A percentile compares a stretch with the other conserved stretches of the same genome.
Conservation (phyloP, 441 rosid species). For the Euphorbia schlechtendalii region DNA sequence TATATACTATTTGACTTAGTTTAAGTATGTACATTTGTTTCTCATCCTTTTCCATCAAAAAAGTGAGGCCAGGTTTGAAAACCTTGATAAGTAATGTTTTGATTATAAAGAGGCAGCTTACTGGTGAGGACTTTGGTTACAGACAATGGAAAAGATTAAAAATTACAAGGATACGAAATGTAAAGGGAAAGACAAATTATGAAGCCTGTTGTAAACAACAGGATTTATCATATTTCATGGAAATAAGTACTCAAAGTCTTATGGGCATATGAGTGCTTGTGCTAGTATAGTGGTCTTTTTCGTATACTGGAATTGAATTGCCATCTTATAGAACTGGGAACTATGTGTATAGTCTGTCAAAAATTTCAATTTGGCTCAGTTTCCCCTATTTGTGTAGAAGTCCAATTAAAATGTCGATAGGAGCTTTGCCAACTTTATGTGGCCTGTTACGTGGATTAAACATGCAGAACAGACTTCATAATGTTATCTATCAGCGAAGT, state of each 20-base stretch:
- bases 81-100: neutral
- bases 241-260: too few species aligned
- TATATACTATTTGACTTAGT: neutral
- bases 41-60: neutral
- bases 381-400: neutral
- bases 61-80: neutral
- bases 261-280: neutral
- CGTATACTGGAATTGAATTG: neutral
- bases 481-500: neutral
- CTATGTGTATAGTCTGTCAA: neutral
- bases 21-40: neutral
- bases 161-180: neutral
- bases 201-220: neutral
- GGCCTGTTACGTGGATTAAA: neutral
- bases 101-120: neutral
- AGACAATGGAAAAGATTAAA: neutral
- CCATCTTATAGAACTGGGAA: neutral
- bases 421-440: constrained; percentile 1
- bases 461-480: neutral
- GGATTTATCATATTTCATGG: neutral
- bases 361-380: constrained; percentile 7
- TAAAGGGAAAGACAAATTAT: neutral
- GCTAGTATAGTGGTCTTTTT: neutral
- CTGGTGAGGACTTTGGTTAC: neutral
- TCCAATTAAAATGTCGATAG: neutral